Evolutionary conservation across 2,329 filamentous ascomycete species (phyloP), one percentile per base, ranked within the genome.

Genomic region (Chaetomium globosum): DNA sequence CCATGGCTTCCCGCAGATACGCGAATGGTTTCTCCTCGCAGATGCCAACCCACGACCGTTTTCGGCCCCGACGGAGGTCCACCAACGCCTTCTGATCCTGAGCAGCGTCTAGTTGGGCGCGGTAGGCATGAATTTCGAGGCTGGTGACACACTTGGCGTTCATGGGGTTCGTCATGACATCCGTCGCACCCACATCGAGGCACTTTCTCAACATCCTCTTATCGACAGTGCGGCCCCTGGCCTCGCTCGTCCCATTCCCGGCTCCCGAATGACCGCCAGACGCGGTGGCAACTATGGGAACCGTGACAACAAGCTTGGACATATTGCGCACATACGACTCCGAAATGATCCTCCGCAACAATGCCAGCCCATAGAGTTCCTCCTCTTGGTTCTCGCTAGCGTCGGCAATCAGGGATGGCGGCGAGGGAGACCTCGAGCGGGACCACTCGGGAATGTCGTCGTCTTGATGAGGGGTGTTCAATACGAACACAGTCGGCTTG

Each of bases 1-100:
- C 93, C 92, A 97, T 97, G 58, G 91, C 91, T 79, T 97, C 93
- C 66, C 93, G 85, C 62, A 97, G 80, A 77, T 97, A 97, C 19
- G 92, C 89, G 78, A 93, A 97, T 1, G 93, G 92, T 75, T 93
- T 90, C 71, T 92, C 86, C 70, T 94, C 91, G 73, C 91, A 87
- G 12, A 96, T 85, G 30, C 93, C 93, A 51, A 97, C 92, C 93
- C 93, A 97, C 0, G 93, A 97, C 61, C 92, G 86, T 77, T 96
- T 96, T 63, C 93, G 85, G 53, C 89, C 87, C 70, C 89, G 87
- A 73, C 89, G 89, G 65, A 89, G 82, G 66, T 90, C 89, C 64
- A 93, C 75, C 67, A 93, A 84, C 21, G 87, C 86, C 65, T 89
- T 84, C 73, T 92, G 88, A 73, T 93, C 90, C 73, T 86, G 87